Conservation (phyloP, 2,329 filamentous ascomycete species). For the Hypoxylon sp. region DNA sequence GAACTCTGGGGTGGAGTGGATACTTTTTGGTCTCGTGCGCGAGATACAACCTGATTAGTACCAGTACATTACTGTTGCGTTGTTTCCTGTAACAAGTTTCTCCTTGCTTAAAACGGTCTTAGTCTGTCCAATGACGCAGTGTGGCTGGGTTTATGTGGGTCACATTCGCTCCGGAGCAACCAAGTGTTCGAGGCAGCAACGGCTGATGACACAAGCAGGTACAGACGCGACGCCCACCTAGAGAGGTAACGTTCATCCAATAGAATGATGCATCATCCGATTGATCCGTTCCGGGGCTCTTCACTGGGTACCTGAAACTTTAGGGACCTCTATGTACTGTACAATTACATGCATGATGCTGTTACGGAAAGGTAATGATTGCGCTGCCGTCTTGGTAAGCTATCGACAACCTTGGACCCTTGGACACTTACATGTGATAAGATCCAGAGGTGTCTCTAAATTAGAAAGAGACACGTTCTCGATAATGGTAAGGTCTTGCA, state of each 20-base stretch:
- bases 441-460: slow-evolving; percentile 1
- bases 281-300: slow-evolving; percentile 38
- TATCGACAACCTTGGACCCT: not conserved
- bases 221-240: slow-evolving; percentile 38
- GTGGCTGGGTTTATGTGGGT: slow-evolving; percentile 28
- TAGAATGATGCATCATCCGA: slow-evolving; percentile 8
- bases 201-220: slow-evolving; percentile 46
- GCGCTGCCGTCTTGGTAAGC: slow-evolving; percentile 2
- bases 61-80: slow-evolving; percentile 28
- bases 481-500: not conserved
- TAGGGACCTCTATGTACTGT: slow-evolving; percentile 30
- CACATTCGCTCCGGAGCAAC: slow-evolving; percentile 30
- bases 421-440: slow-evolving; percentile 15
- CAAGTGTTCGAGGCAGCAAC: slow-evolving; percentile 41
- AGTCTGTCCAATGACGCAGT: slow-evolving; percentile 31
- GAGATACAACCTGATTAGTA: slow-evolving; percentile 25
- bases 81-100: slow-evolving; percentile 33
- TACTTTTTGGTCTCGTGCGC: slow-evolving; percentile 40
- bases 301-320: slow-evolving; percentile 19
- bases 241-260: slow-evolving; percentile 23
- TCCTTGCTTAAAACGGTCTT: slow-evolving; percentile 20
- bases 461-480: not conserved
- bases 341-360: slow-evolving; percentile 19
- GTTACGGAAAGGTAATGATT: slow-evolving; percentile 22
- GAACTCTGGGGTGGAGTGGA: slow-evolving; percentile 34